Evolutionary conservation across 805 yeast genomes (phyloP).

Genomic region (Lachancea waltii): DNA sequence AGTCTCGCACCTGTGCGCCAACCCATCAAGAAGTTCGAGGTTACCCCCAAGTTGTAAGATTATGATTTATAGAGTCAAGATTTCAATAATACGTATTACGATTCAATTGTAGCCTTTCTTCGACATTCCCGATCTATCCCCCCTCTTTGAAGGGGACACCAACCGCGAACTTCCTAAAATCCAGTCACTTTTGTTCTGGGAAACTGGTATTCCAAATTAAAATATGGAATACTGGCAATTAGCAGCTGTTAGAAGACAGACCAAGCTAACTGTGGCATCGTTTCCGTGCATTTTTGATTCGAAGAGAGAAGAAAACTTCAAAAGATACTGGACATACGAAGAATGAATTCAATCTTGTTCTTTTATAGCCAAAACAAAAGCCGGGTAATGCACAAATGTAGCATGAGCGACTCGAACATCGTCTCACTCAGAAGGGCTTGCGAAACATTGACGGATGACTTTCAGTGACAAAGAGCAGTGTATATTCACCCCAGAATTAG

Average conservation of each 20-base stretch:
- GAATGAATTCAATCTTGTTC: background rate
- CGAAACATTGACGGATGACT: too few relatives aligned
- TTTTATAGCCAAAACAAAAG: background rate
- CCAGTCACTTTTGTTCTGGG: constrained; percentile 33
- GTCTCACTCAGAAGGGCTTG: background rate
- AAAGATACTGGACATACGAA: background rate
- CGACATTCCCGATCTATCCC: constrained; percentile 35
- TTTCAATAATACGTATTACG: background rate
- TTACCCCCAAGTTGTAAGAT: constrained; percentile 13
- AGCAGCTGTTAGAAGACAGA: constrained; percentile 33
- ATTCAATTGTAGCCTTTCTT: constrained; percentile 32
- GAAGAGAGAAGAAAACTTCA: constrained; percentile 4
- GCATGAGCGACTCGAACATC: background rate
- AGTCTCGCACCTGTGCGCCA: constrained; percentile 55
- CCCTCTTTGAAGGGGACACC: constrained; percentile 23
- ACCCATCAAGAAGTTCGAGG: constrained; percentile 39
- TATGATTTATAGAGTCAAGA: background rate
- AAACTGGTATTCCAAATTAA: constrained; percentile 30
- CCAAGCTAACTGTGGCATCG: constrained; percentile 36
- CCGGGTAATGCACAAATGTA: background rate
- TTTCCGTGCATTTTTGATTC: constrained; percentile 35
- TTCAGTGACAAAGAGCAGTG: too few relatives aligned
- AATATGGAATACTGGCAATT: constrained; percentile 35
- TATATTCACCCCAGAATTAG: too few relatives aligned
- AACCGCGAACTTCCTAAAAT: constrained; percentile 35